phyloP scores from a whole-genome alignment of 352 stramenopile genomes.

The Globisporangium irregulare region DNA sequence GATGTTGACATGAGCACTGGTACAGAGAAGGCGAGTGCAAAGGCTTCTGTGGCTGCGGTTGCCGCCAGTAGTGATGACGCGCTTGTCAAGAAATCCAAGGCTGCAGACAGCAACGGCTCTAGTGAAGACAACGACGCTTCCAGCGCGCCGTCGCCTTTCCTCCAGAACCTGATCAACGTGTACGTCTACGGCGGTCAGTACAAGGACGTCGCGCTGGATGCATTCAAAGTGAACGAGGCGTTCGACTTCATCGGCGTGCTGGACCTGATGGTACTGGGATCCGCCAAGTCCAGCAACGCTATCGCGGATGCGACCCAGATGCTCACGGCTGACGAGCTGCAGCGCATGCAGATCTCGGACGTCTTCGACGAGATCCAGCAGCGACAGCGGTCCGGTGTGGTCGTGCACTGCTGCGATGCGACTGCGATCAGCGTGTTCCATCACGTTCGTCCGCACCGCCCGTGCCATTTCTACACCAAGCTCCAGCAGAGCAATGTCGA shows the following conservation, averaged over 20 bases:
- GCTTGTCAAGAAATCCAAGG: constrained; percentile 45
- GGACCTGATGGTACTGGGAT: constrained; percentile 51
- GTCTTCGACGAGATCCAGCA: constrained; percentile 55
- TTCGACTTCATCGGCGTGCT: constrained; percentile 81
- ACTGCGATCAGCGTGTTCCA: constrained; percentile 34
- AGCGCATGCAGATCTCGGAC: constrained; percentile 65
- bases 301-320: constrained; percentile 17
- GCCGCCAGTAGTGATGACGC: constrained; percentile 9
- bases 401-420: constrained; percentile 67
- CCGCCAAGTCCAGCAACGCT: constrained; percentile 11
- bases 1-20: constrained; percentile 8
- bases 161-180: constrained; percentile 46
- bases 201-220: constrained; percentile 36
- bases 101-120: background rate
- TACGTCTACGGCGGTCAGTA: constrained; percentile 78
- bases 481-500: constrained; percentile 35
- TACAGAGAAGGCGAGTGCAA: background rate
- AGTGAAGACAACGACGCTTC: background rate
- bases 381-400: constrained; percentile 42
- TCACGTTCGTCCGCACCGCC: constrained; percentile 49
- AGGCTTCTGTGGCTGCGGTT: background rate
- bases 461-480: constrained; percentile 26
- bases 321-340: constrained; percentile 32
- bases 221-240: constrained; percentile 80
- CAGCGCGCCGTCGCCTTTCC: background rate